Base-by-base conservation (phyloP, 495 filamentous ascomycete genomes). In the Paragyromitra xinjiangensis region DNA sequence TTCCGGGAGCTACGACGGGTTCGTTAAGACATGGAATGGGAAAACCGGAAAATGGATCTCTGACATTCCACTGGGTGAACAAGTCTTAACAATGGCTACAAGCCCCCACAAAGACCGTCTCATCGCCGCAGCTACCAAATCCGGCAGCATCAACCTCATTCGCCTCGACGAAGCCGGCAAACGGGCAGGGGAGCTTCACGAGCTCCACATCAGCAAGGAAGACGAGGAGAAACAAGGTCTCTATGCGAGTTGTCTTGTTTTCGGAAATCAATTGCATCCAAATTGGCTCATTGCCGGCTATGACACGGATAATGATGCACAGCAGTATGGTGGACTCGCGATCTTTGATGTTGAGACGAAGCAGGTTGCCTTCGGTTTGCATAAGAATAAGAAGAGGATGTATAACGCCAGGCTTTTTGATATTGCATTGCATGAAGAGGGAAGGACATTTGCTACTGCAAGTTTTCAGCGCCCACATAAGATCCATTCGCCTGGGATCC, bases 1-100 rank as follows among this genome's bases (percentile, higher is more conserved):
- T 75, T 94, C 94, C 0, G 91, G 90, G 0, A 92, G 93, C 34
- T 96, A 93, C 78, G 95, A 99, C 75, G 84, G 88, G 6, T 91
- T 89, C 0, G 90, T 95, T 26, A 93, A 94, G 68, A 83, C 93
- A 8, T 98, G 94, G 93, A 85, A 88, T 67, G 69, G 84, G 3
- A 40, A 75, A 22, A 78, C 83, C 56, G 82, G 81, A 40, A 50
- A 81, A 26, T 80, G 81, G 81, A 85, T 88, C 83, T 42, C 64
- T 0, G 80, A 84, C 1, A 79, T 68, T 24, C 87, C 85, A 67
- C 64, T 85, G 82, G 84, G 85, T 16, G 90, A 90, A 0, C 86
- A 88, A 50, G 91, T 99, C 3, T 89, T 92, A 71, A 87, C 93
- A 12, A 89, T 97, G 70, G 87, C 89, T 5, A 85, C 89, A 1